phyloP scores from a whole-genome alignment of 192 early-diverging fungal genomes.

The Entrophospora sp. region DNA sequence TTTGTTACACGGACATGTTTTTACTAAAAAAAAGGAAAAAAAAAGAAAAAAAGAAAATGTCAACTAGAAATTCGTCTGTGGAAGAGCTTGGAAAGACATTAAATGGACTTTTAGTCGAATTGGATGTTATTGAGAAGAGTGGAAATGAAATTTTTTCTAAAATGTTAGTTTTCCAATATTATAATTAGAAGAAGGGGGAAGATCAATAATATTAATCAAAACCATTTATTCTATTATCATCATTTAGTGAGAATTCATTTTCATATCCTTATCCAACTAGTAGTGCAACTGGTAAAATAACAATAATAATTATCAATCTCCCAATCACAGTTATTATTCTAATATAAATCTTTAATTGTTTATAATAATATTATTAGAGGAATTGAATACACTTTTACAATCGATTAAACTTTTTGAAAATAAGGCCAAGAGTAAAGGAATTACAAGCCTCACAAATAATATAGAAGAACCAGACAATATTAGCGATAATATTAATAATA shows the following conservation, averaged over 20 bases:
- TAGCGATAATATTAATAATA: background rate
- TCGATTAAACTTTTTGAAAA: constrained; percentile 3
- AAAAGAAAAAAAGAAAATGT: too few relatives aligned
- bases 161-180: background rate
- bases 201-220: background rate
- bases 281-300: background rate
- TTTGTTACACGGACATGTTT: background rate
- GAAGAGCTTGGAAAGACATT: background rate
- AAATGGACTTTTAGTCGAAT: background rate
- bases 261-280: background rate
- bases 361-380: background rate
- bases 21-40: too few relatives aligned
- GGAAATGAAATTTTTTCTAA: constrained; percentile 5
- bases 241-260: constrained; percentile 17
- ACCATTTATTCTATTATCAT: background rate
- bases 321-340: background rate
- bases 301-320: background rate
- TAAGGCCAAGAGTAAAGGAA: background rate
- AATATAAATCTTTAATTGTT: background rate
- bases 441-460: background rate
- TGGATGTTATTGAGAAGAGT: background rate
- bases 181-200: background rate
- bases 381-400: constrained; percentile 2
- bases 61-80: background rate
- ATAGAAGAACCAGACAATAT: background rate